Percentiles rank a stretch among this genome's conserved stretches.
These are phyloP conservation scores for Akanthomyces muscarius DNA, from an alignment of 2,329 filamentous ascomycete species.

Conservation along the genomic window DNA sequence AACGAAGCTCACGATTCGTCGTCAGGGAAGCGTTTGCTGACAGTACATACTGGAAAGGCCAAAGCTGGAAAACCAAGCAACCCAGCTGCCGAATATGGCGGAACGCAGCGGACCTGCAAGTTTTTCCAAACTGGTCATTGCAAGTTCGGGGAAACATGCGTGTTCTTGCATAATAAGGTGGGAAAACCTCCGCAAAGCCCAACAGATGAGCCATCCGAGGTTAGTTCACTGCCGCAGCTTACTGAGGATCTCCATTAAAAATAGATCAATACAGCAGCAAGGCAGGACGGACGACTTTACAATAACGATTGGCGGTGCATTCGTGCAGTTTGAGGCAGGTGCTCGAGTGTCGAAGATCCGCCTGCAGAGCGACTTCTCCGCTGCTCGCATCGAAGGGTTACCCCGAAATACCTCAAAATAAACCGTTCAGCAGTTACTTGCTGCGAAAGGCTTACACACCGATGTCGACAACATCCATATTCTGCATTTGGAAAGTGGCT, in stretches of 20 bases:
- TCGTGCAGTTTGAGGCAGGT: constrained; percentile 32
- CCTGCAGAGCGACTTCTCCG: constrained; percentile 35
- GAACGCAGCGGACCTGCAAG: not conserved
- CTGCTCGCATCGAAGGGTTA: constrained; percentile 30
- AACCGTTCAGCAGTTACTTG: constrained; percentile 24
- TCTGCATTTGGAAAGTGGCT: not conserved
- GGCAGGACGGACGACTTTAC: not conserved
- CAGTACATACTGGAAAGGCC: not conserved
- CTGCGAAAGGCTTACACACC: not conserved
- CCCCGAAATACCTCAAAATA: constrained; percentile 21
- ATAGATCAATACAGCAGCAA: not conserved
- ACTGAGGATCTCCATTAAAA: not conserved
- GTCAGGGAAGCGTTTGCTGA: not conserved
- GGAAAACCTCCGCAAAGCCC: not conserved
- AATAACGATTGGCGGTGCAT: constrained; percentile 23
- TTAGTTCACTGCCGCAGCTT: not conserved
- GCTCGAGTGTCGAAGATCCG: constrained; percentile 27
- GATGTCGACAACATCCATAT: not conserved
- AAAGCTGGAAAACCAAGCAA: too few species aligned
- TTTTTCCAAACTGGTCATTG: not conserved
- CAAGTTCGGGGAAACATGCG: not conserved
- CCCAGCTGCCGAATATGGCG: not conserved
- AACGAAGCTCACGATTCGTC: not conserved
- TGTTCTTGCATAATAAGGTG: not conserved
- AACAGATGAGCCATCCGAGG: not conserved